A percentile compares a stretch with the other conserved stretches of the same genome.
Conservation (phyloP, 2,329 filamentous ascomycete species). For the Acrodontium crateriforme region DNA sequence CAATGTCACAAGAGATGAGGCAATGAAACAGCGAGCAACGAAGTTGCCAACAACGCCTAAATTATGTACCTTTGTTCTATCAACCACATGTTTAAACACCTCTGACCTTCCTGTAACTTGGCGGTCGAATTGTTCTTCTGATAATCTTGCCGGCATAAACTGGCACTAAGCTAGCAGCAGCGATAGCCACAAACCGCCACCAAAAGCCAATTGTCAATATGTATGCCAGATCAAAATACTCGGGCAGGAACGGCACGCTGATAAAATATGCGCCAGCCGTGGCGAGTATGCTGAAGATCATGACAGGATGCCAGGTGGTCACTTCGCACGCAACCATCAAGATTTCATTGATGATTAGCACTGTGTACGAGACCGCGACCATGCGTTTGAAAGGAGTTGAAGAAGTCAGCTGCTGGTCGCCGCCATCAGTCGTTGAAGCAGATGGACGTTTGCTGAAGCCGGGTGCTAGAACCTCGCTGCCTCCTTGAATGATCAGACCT, state of each 20-base stretch:
- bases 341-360: constrained; percentile 83
- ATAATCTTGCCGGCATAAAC: constrained; percentile 81
- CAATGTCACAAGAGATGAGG: too few relatives aligned
- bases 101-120: constrained; percentile 80
- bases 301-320: constrained; percentile 90
- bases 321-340: constrained; percentile 96
- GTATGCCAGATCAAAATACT: constrained; percentile 79
- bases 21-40: too few relatives aligned
- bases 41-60: too few relatives aligned
- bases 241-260: constrained; percentile 70
- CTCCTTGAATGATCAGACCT: constrained; percentile 87
- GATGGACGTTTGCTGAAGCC: constrained; percentile 35
- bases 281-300: constrained; percentile 72
- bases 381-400: constrained; percentile 37
- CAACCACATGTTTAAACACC: constrained; percentile 12
- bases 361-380: constrained; percentile 84
- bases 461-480: constrained; percentile 75
- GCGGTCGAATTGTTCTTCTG: constrained; percentile 71
- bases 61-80: neutral
- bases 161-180: constrained; percentile 67
- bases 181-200: constrained; percentile 75
- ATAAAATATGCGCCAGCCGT: constrained; percentile 71
- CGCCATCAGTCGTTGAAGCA: constrained; percentile 4
- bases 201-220: constrained; percentile 68
- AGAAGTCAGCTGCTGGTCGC: constrained; percentile 7